Conservation (phyloP, 2,329 filamentous ascomycete genomes). For the Lasiodiplodia theobromae region DNA sequence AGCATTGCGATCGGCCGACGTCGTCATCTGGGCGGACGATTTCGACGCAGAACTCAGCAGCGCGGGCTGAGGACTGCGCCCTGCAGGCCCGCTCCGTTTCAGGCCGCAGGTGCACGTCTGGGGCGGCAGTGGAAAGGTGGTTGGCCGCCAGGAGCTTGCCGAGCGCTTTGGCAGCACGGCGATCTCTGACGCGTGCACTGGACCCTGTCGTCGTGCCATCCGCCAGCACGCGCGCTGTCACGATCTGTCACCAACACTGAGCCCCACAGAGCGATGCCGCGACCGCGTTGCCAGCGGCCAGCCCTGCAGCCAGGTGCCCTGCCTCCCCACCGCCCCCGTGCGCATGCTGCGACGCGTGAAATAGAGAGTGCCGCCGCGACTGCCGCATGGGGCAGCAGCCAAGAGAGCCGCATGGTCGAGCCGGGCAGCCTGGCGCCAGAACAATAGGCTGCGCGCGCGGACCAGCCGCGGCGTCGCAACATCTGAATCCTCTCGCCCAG, state of each 20-base stretch:
- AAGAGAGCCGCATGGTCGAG: slow-evolving; percentile 17
- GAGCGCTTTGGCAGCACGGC: slow-evolving; percentile 5
- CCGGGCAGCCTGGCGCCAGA: not conserved
- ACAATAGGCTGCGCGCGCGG: slow-evolving; percentile 5
- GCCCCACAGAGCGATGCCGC: slow-evolving; percentile 4
- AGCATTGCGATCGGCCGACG: slow-evolving; percentile 26
- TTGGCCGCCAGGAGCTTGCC: slow-evolving; percentile 19
- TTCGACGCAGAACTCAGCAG: not conserved
- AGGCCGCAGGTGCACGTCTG: slow-evolving; percentile 21
- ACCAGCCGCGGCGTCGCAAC: slow-evolving; percentile 1
- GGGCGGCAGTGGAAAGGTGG: not conserved
- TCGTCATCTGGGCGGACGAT: slow-evolving; percentile 22
- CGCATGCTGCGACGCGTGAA: slow-evolving; percentile 5
- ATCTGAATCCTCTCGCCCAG: slow-evolving; percentile 8
- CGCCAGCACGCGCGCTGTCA: slow-evolving; percentile 16
- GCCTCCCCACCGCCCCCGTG: not conserved
- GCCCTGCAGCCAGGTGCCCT: not conserved
- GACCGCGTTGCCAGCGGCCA: not conserved
- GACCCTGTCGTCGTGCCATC: slow-evolving; percentile 14
- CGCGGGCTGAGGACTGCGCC: slow-evolving; percentile 14
- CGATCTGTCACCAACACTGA: slow-evolving; percentile 8
- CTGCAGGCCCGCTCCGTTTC: slow-evolving; percentile 21
- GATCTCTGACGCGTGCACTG: slow-evolving; percentile 12
- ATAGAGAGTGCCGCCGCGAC: slow-evolving; percentile 16
- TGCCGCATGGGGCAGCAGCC: slow-evolving; percentile 13